These are phyloP conservation scores for Macrocybe gigantea DNA, from an alignment of 768 basidiomycete genomes.

Conservation along the genomic window DNA sequence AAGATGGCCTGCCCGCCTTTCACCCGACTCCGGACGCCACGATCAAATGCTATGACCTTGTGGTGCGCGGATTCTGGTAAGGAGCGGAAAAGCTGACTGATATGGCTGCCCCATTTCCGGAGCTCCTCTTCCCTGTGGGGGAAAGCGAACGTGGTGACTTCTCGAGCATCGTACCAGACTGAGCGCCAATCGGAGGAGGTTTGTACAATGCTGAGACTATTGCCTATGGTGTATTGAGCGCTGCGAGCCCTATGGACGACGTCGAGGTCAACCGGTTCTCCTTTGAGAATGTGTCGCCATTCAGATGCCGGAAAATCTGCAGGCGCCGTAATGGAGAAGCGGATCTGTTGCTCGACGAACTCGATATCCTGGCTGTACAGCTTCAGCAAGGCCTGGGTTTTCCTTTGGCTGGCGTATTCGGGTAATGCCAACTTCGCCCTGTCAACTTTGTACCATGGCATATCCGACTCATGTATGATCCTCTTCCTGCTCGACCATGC, in stretches of 20 bases:
- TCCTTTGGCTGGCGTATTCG: not conserved
- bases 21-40: not conserved
- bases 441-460: not conserved
- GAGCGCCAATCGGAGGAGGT: constrained; percentile 16
- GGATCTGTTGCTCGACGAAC: constrained; percentile 2
- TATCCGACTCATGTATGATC: not conserved
- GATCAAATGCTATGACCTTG: constrained; percentile 23
- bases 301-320: constrained; percentile 13
- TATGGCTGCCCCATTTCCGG: constrained; percentile 16
- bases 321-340: not conserved
- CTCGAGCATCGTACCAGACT: constrained; percentile 12
- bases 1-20: not conserved
- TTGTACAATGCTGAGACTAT: constrained; percentile 12
- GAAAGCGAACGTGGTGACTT: constrained; percentile 19
- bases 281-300: constrained; percentile 19
- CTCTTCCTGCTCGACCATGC: not conserved
- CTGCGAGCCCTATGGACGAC: constrained; percentile 11
- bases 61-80: constrained; percentile 3
- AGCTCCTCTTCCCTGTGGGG: constrained; percentile 20
- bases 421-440: not conserved
- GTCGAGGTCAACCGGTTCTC: constrained; percentile 21
- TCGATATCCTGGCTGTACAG: not conserved
- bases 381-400: not conserved
- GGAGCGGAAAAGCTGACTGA: constrained; percentile 16
- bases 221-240: constrained; percentile 6